Evolutionary conservation across 129 eudicot genomes (phyloP).

Genomic region (Tagetes erecta): DNA sequence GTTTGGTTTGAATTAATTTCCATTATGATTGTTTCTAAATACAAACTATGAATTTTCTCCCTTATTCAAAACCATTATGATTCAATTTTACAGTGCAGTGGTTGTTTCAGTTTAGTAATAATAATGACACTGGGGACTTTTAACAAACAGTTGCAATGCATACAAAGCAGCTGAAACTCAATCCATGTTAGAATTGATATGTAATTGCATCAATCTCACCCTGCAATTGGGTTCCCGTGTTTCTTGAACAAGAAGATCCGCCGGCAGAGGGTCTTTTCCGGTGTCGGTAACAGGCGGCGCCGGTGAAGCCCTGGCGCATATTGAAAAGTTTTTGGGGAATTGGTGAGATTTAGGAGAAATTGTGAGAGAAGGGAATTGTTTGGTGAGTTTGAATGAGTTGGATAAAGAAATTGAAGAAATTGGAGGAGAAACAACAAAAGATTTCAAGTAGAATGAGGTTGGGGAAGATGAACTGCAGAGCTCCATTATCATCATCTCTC

Average conservation of each 20-base stretch:
- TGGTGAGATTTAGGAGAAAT: slow-evolving; percentile 35
- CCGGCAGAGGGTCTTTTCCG: slow-evolving; percentile 67
- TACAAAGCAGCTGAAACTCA: background rate
- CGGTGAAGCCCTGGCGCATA: slow-evolving; percentile 41
- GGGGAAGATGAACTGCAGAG: slow-evolving; percentile 41
- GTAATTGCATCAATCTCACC: slow-evolving; percentile 36
- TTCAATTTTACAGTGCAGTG: background rate
- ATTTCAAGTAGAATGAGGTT: slow-evolving; percentile 35
- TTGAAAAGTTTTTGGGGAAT: slow-evolving; percentile 31
- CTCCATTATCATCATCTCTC: slow-evolving; percentile 42
- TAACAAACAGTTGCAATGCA: slow-evolving; percentile 29
- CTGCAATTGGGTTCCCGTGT: slow-evolving; percentile 74
- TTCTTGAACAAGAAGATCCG: slow-evolving; percentile 66
- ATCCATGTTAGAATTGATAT: too few relatives aligned
- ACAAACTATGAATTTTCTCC: background rate
- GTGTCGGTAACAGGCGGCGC: slow-evolving; percentile 36
- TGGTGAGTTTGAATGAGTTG: slow-evolving; percentile 34
- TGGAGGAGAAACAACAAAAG: slow-evolving; percentile 24
- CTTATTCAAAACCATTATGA: background rate
- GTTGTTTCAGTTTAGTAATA: background rate
- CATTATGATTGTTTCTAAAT: background rate
- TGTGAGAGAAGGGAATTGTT: slow-evolving; percentile 28
- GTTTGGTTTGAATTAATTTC: background rate
- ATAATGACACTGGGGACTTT: slow-evolving; percentile 29
- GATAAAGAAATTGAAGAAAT: slow-evolving; percentile 34